A percentile compares a stretch with the other conserved stretches of the same genome.
Conservation (phyloP, 1,284 basidiomycete species). For the Moniliophthora roreri region DNA sequence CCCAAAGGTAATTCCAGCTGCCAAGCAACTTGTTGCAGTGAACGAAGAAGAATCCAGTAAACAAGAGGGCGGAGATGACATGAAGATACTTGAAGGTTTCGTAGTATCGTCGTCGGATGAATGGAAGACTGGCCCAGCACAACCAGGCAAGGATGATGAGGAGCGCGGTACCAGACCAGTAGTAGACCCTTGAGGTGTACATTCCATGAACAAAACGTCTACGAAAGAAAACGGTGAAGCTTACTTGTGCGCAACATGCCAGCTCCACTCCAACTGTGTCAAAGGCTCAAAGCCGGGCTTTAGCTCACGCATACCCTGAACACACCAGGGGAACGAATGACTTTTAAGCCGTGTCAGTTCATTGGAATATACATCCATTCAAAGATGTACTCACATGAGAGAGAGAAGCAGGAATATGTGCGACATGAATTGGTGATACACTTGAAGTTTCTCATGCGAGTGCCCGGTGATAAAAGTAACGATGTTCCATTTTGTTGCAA, state of each 20-base stretch:
- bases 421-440: constrained; percentile 6
- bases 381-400: constrained; percentile 1
- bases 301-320: not conserved
- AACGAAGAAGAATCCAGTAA: constrained; percentile 3
- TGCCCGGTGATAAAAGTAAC: constrained; percentile 6
- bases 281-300: constrained; percentile 1
- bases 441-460: constrained; percentile 6
- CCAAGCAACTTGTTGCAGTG: constrained; percentile 7
- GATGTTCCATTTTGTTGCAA: constrained; percentile 4
- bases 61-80: constrained; percentile 1
- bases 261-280: constrained; percentile 1
- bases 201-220: too few relatives aligned
- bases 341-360: not conserved
- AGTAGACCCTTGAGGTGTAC: not conserved
- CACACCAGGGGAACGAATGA: not conserved
- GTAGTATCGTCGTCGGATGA: constrained; percentile 2
- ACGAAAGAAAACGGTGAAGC: too few relatives aligned
- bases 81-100: constrained; percentile 5
- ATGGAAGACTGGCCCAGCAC: constrained; percentile 4
- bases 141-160: constrained; percentile 4
- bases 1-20: constrained; percentile 3
- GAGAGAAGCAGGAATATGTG: constrained; percentile 3
- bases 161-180: constrained; percentile 3
- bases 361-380: not conserved
- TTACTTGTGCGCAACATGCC: constrained; percentile 3